Base-by-base conservation (phyloP, 1,284 basidiomycete species). In the Lignosus rhinocerotis region DNA sequence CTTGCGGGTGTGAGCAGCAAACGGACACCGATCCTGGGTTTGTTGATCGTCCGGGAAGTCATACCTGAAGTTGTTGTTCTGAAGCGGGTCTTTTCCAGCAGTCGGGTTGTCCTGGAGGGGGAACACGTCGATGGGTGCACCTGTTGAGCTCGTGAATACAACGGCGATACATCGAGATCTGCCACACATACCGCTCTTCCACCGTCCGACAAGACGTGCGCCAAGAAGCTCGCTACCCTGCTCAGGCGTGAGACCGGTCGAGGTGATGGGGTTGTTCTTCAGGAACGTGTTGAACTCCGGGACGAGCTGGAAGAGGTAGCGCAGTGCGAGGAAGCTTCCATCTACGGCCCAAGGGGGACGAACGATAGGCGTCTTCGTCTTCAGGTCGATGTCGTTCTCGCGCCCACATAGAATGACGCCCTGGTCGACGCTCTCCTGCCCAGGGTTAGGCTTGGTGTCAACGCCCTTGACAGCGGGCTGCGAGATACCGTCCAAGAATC, bases 1-100 rank as follows among this genome's bases (percentile, higher is more conserved):
- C 73, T 84, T 84, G 55, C 83, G 78, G 53, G 80, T 72, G 64
- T 85, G 84, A 6, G 82, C 80, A 56, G 79, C 76, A 71, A 83
- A 84, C 1, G 84, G 83, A 67, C 83, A 85, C 17, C 73, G 72
- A 21, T 62, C 63, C 56, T 66, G 59, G 42, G 74, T 75, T 60
- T 78, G 74, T 32, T 43, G 60, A 58, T 62, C 61, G 8, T 57
- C 50, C 4, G 61, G 58, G 57, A 62, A 62, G 48, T 65, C 62
- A 56, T 71, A 76, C 33, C 64, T 62, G 66, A 78, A 78, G 65
- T 75, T 67, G 67, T 76, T 75, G 69, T 75, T 76, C 25, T 69
- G 65, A 16, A 65, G 53, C 8, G 67, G 66, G 62, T 78, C 73
- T 11, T 55, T 58, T 16, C 64, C 73, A 14, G 76, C 65, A 4